Base-by-base conservation (phyloP, 768 basidiomycete species). In the Boletus insuetus region DNA sequence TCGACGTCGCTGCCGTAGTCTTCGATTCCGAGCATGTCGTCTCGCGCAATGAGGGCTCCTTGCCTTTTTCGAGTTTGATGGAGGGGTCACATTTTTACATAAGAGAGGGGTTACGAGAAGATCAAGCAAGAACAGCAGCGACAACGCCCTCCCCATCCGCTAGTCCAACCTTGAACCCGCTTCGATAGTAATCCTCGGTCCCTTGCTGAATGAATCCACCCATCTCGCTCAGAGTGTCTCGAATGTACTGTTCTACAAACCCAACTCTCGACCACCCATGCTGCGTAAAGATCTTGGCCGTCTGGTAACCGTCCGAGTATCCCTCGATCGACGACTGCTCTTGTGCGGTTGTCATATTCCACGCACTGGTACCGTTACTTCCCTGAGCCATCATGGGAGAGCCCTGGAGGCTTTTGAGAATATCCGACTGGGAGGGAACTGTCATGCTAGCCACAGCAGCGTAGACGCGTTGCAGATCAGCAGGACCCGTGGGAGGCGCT, bases 1-100 rank as follows among this genome's bases (percentile, higher is more conserved):
- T 87, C 84, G 63, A 71, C 79, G 73, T 79, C 87, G 71, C 89
- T 91, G 58, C 87, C 87, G 63, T 91, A 91, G 75, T 78, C 82
- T 63, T 87, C 88, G 55, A 91, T 77, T 32, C 86, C 87, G 58
- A 91, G 81, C 87, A 90, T 91, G 61, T 57, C 64, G 53, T 58
- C 24, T 24, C 24, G 4, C 24, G 5, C 24, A 24, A 24, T 5
- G 24, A 24, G 24, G 12, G n/a, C n/a, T n/a, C n/a, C 5, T 6
- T 40, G 46, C 17, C 56, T 14, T 37, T 43, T 46, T 56, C 20
- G 35, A 50, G 35, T 51, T 43, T 32, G 1, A 5, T 7, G 6
- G 43, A 31, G 55, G 51, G 58, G 50, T 58, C 35, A 44, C 14
- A 22, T 12, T 17, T 3, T 37, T 37, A 37, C 13, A 16, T 37